phyloP scores from a whole-genome alignment of 208 protist species.

The Leishmania martiniquensis region DNA sequence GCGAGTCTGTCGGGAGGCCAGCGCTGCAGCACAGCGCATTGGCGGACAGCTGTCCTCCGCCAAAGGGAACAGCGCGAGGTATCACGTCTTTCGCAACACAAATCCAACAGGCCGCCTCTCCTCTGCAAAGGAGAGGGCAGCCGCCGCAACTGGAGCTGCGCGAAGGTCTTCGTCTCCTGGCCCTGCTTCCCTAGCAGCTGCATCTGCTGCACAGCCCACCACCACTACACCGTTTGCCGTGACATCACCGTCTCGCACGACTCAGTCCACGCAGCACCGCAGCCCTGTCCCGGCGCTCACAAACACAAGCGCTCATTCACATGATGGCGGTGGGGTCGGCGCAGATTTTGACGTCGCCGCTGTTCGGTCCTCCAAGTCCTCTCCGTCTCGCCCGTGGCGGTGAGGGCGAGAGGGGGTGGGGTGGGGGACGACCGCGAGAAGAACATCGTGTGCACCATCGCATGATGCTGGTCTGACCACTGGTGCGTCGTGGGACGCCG shows the following conservation, averaged over 20 bases:
- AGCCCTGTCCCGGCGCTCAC: conserved; percentile 4
- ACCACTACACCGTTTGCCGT: background rate
- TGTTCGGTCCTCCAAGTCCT: conserved; percentile 16
- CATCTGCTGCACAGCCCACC: background rate
- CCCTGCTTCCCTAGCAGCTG: background rate
- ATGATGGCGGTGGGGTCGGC: background rate
- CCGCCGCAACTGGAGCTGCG: background rate
- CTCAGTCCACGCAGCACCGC: conserved; percentile 15
- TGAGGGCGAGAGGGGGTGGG: background rate
- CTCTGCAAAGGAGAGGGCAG: background rate
- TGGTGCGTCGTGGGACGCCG: background rate
- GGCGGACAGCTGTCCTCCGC: conserved; percentile 45
- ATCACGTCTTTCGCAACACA: conserved; percentile 53
- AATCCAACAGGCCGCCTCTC: conserved; percentile 19
- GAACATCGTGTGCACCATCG: background rate
- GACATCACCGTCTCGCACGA: background rate
- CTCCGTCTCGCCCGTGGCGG: conserved; percentile 29
- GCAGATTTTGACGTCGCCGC: conserved; percentile 1
- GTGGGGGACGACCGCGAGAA: background rate
- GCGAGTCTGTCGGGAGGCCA: conserved; percentile 60
- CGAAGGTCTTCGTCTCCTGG: background rate
- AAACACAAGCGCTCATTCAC: background rate
- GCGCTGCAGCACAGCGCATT: conserved; percentile 51
- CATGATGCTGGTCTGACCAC: background rate
- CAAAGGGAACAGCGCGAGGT: conserved; percentile 28